Conservation (phyloP, 805 yeast genomes). For the Naumovozyma castellii region DNA sequence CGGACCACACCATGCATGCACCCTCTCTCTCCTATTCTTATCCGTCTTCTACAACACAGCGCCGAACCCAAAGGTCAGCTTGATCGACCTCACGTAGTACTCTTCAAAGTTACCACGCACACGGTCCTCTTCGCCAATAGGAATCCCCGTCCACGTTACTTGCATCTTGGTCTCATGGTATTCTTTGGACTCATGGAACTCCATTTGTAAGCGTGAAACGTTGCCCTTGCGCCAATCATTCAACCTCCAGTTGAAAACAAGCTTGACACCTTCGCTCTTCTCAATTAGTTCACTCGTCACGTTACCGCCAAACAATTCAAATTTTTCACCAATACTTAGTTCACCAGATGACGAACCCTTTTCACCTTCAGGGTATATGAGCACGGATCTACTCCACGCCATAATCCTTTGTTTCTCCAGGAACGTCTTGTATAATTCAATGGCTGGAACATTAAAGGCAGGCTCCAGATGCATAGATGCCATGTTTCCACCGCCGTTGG, state of each 20-base stretch:
- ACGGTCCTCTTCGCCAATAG: conserved; percentile 88
- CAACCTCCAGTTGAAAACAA: conserved; percentile 79
- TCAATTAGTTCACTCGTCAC: conserved; percentile 60
- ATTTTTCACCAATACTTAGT: conserved; percentile 46
- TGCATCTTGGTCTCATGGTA: conserved; percentile 75
- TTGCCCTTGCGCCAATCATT: conserved; percentile 84
- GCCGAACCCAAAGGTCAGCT: conserved; percentile 89
- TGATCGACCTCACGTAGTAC: conserved; percentile 81
- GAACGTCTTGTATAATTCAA: conserved; percentile 70
- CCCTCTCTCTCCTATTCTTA: too few species aligned
- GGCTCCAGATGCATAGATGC: conserved; percentile 70
- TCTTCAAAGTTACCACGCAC: conserved; percentile 80
- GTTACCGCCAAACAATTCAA: conserved; percentile 78
- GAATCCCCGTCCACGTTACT: conserved; percentile 78
- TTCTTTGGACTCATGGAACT: conserved; percentile 55
- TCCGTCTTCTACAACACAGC: conserved; percentile 71
- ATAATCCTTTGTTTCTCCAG: conserved; percentile 67
- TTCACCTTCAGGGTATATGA: conserved; percentile 10
- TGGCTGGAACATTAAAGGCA: conserved; percentile 78
- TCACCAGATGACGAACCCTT: conserved; percentile 44
- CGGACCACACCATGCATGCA: too few species aligned
- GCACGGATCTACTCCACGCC: conserved; percentile 80
- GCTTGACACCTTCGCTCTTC: conserved; percentile 32
- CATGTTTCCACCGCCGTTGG: conserved; percentile 42
- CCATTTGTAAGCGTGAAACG: conserved; percentile 57